These are phyloP conservation scores for Limtongia smithiae DNA, from an alignment of 805 yeast genomes.

Conservation along the genomic window DNA sequence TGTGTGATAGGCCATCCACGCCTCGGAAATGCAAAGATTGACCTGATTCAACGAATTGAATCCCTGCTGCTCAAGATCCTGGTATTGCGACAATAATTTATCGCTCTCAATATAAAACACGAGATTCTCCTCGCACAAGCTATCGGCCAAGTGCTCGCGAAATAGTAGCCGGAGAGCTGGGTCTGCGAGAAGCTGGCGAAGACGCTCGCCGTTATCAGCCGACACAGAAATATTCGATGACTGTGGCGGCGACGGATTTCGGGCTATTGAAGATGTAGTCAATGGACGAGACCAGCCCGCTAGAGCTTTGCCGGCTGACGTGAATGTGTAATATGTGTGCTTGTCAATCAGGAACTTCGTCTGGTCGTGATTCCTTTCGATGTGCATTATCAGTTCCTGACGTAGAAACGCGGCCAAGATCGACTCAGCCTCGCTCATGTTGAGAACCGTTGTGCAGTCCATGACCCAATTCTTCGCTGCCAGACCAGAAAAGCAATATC, in stretches of 20 bases:
- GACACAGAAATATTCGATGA: not conserved
- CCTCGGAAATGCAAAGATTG: slow-evolving; percentile 44
- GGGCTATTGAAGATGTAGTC: not conserved
- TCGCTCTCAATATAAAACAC: slow-evolving; percentile 62
- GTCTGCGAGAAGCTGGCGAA: slow-evolving; percentile 54
- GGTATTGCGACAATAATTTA: slow-evolving; percentile 38
- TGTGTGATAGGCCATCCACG: slow-evolving; percentile 62
- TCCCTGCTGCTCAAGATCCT: slow-evolving; percentile 7
- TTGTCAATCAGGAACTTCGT: slow-evolving; percentile 2
- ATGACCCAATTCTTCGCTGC: slow-evolving; percentile 81
- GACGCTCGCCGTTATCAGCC: slow-evolving; percentile 3
- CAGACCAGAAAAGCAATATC: slow-evolving; percentile 60
- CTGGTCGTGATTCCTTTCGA: not conserved
- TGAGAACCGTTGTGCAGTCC: slow-evolving; percentile 89
- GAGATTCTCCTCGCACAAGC: slow-evolving; percentile 71
- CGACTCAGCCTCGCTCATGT: slow-evolving; percentile 80
- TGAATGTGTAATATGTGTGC: slow-evolving; percentile 11
- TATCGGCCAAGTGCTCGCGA: slow-evolving; percentile 58
- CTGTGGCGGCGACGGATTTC: not conserved
- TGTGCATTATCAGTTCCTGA: slow-evolving; percentile 30
- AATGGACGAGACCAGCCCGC: slow-evolving; percentile 15
- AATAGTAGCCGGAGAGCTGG: slow-evolving; percentile 74
- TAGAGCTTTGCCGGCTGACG: slow-evolving; percentile 16
- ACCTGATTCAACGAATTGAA: slow-evolving; percentile 7
- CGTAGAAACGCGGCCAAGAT: slow-evolving; percentile 58